These are phyloP conservation scores for Hydnomerulius pinastri DNA, from an alignment of 768 basidiomycete genomes.

Conservation along the genomic window DNA sequence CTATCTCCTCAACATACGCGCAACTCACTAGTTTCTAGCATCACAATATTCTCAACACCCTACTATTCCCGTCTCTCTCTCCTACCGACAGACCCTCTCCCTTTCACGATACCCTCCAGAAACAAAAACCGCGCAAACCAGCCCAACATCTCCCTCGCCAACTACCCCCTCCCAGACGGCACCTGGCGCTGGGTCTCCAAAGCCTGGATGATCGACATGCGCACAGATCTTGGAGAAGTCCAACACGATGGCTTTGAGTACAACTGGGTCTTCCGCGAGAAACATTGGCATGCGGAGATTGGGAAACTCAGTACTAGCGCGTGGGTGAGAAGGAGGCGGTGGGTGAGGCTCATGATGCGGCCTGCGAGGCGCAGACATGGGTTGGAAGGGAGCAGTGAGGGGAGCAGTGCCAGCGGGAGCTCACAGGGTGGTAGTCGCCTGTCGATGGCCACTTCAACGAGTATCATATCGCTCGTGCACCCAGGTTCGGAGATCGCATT, in stretches of 20 bases:
- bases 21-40: conserved; percentile 33
- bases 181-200: conserved; percentile 81
- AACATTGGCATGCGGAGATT: conserved; percentile 65
- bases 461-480: conserved; percentile 30
- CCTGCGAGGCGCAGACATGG: conserved; percentile 40
- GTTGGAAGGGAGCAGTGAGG: background rate
- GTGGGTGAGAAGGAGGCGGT: conserved; percentile 78
- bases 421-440: conserved; percentile 13
- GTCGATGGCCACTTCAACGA: conserved; percentile 21
- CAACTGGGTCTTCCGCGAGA: conserved; percentile 72
- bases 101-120: conserved; percentile 63
- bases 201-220: conserved; percentile 89
- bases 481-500: conserved; percentile 25
- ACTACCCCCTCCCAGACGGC: conserved; percentile 78
- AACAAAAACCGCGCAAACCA: conserved; percentile 44
- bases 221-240: conserved; percentile 68
- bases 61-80: conserved; percentile 72
- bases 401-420: conserved; percentile 2
- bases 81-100: conserved; percentile 69
- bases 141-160: conserved; percentile 55
- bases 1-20: background rate
- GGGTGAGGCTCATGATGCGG: conserved; percentile 84
- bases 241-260: conserved; percentile 87
- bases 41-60: conserved; percentile 71
- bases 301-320: conserved; percentile 64